phyloP scores from a whole-genome alignment of 176 grass and related monocot genomes.

The Puccinellia tenuiflora region DNA sequence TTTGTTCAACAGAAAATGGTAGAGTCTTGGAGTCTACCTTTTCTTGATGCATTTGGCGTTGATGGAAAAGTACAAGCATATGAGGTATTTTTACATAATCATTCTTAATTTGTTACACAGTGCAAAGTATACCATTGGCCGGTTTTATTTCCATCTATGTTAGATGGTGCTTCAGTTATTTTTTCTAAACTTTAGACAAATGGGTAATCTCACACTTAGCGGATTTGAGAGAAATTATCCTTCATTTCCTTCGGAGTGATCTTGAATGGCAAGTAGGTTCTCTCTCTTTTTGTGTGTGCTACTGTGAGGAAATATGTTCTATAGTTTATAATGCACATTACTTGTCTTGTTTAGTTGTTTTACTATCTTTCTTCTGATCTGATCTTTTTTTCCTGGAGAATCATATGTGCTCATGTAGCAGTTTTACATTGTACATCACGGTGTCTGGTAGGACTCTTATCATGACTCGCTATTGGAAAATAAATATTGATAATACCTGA shows the following conservation, averaged over 20 bases:
- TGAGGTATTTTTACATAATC: constrained; percentile 39
- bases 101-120: background rate
- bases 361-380: background rate
- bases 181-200: background rate
- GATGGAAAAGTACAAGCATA: constrained; percentile 40
- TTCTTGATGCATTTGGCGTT: constrained; percentile 51
- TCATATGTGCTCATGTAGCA: background rate
- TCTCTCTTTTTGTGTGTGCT: background rate
- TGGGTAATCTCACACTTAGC: background rate
- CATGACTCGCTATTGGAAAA: too few relatives aligned
- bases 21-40: constrained; percentile 62
- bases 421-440: background rate
- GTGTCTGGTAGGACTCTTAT: background rate
- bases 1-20: constrained; percentile 51
- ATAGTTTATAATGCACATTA: background rate
- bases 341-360: background rate
- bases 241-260: background rate
- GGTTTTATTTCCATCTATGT: background rate
- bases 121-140: background rate
- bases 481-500: too few relatives aligned
- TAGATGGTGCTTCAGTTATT: background rate
- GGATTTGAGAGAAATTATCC: background rate
- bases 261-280: background rate
- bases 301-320: background rate
- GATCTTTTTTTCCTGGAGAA: background rate